Evolutionary conservation across 371 early-diverging fungal species (phyloP), one percentile per base, ranked within the genome.

Genomic region (Mortierella sp.): DNA sequence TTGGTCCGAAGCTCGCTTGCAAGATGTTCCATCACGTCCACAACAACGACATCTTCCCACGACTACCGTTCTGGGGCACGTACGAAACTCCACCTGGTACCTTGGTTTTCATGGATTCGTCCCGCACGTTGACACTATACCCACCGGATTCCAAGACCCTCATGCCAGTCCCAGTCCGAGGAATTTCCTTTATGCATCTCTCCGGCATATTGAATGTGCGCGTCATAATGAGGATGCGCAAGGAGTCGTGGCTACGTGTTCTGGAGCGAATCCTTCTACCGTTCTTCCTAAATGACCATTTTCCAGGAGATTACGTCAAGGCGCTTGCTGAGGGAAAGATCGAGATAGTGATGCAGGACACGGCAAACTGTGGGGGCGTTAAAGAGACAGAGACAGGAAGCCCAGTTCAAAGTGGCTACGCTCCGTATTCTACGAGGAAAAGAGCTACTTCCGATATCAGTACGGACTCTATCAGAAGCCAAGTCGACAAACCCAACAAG

Each of bases 281-380:
- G 0, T 87, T 87, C 70, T 86, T 86, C 51, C 42, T 87, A 46
- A 87, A 87, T 26, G 88, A 87, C 39, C 88, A 87, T 50, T 86
- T 87, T 42, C 86, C 86, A 6, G 81, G 81, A 14, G 88, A 87
- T 39, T 87, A 87, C 56, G 80, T 82, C 37, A 79, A 85, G 39
- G 66, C 81, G n/a, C 56, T 87, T n/a, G 78, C 84, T 48, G 70
- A 76, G 26, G 85, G 84, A 41, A 78, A 72, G 46, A 72, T 85
- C 19, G 69, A 80, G 76, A 72, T 83, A 6, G 81, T 83, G 42
- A 73, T 84, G 52, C 80, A 78, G 37, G 80, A 79, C 9, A 78
- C 79, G 32, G 80, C 72, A 9, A 48, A 43, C 4, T 66, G 54
- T 32, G 82, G 80, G 21, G 82, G 82, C 17, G 54, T 76, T 8